Conservation (phyloP, 345 rosid species). For the Rhodomyrtus tomentosa region DNA sequence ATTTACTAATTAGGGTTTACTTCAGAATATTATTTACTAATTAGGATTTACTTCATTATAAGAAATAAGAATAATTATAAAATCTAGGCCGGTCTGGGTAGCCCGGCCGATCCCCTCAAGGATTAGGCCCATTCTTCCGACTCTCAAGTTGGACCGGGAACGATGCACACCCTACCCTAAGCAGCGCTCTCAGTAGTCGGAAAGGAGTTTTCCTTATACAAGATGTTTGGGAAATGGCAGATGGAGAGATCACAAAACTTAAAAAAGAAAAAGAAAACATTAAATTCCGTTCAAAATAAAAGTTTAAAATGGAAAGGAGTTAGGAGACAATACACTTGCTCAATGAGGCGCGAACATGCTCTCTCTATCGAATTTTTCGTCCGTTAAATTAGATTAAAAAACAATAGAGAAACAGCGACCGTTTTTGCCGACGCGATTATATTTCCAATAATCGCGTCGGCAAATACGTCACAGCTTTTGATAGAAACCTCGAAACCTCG, state of each 20-base stretch:
- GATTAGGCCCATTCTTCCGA: no score
- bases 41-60: no score
- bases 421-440: not conserved
- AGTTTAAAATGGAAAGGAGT: not conserved
- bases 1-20: no score
- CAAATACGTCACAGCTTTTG: no score
- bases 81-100: no score
- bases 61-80: no score
- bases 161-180: not conserved
- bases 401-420: not conserved
- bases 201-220: not conserved
- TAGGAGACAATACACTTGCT: not conserved
- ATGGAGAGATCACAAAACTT: not conserved
- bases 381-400: not conserved
- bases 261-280: not conserved
- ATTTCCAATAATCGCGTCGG: not conserved
- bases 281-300: not conserved
- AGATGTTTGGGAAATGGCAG: not conserved
- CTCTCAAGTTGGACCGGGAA: no score
- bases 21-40: no score
- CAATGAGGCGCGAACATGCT: not conserved
- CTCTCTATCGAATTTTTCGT: no score
- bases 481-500: no score
- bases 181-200: not conserved
- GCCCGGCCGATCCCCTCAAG: no score